Percentiles rank a stretch among this genome's conserved stretches.
phyloP scores from a whole-genome alignment of 2,329 filamentous ascomycete genomes.

The Lecanicillium sp. region DNA sequence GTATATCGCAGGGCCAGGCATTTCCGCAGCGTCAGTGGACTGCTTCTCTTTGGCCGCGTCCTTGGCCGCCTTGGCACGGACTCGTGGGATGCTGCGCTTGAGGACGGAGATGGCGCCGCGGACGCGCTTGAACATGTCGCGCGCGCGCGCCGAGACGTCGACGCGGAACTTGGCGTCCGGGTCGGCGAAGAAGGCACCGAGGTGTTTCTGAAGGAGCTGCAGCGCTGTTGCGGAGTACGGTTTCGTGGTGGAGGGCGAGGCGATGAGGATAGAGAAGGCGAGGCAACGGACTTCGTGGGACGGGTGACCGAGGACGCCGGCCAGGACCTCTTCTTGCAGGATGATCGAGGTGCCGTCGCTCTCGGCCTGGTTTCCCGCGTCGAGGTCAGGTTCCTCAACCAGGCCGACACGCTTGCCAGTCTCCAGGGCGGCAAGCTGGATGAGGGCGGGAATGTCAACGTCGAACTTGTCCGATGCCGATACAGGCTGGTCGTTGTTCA shows the following conservation, averaged over 20 bases:
- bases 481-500: slow-evolving; percentile 47
- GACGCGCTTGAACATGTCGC: slow-evolving; percentile 71
- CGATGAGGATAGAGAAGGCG: slow-evolving; percentile 74
- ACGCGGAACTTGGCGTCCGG: slow-evolving; percentile 81
- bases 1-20: slow-evolving; percentile 26
- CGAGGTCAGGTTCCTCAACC: slow-evolving; percentile 55
- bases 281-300: slow-evolving; percentile 65
- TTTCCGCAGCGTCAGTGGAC: not conserved
- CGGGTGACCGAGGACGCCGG: slow-evolving; percentile 47
- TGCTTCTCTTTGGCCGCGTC: slow-evolving; percentile 24
- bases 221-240: slow-evolving; percentile 62
- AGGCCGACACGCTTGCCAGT: slow-evolving; percentile 64
- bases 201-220: slow-evolving; percentile 54
- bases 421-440: slow-evolving; percentile 63
- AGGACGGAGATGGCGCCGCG: slow-evolving; percentile 58
- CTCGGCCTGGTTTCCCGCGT: slow-evolving; percentile 15
- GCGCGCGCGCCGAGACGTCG: slow-evolving; percentile 68
- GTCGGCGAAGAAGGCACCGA: slow-evolving; percentile 72
- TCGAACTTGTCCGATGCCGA: slow-evolving; percentile 38
- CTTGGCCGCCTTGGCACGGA: slow-evolving; percentile 30
- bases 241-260: slow-evolving; percentile 67
- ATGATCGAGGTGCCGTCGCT: slow-evolving; percentile 25
- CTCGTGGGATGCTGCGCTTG: slow-evolving; percentile 36
- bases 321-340: slow-evolving; percentile 40
- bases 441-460: slow-evolving; percentile 47